Conservation (phyloP, 495 filamentous ascomycete species). For the Aspergillus egyptiacus region DNA sequence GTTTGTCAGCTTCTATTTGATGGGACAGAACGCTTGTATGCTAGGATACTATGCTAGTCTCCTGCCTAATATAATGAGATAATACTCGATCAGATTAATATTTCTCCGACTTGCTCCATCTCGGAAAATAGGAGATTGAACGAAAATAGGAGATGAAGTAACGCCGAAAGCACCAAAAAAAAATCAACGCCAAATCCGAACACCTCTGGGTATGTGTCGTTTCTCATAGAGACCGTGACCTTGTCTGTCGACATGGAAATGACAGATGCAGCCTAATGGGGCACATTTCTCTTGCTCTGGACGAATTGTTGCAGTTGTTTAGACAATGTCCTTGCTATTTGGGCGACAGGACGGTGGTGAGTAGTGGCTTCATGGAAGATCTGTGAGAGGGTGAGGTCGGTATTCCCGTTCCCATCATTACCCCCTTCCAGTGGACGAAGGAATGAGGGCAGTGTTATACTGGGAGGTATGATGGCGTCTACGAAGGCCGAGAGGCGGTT, state of each 20-base stretch:
- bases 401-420: neutral
- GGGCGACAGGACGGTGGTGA: conserved; percentile 25
- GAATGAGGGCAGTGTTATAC: conserved; percentile 3
- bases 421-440: neutral
- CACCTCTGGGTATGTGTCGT: too few relatives aligned
- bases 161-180: too few relatives aligned
- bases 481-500: conserved; percentile 6
- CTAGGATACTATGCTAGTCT: neutral
- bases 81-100: neutral
- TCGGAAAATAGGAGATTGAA: too few relatives aligned
- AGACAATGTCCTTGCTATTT: conserved; percentile 18
- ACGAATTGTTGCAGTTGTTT: conserved; percentile 15
- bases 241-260: too few relatives aligned
- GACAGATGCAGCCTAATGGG: neutral
- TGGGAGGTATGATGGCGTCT: conserved; percentile 6
- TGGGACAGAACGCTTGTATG: neutral
- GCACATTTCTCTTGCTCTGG: conserved; percentile 12
- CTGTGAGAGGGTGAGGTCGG: neutral
- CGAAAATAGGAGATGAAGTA: too few relatives aligned
- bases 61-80: neutral
- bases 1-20: conserved; percentile 11
- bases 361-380: conserved; percentile 25
- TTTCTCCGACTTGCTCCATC: neutral
- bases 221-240: too few relatives aligned
- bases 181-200: neutral